phyloP scores from a whole-genome alignment of 1,139 yeast species.

The Suhomyces guaymorum region DNA sequence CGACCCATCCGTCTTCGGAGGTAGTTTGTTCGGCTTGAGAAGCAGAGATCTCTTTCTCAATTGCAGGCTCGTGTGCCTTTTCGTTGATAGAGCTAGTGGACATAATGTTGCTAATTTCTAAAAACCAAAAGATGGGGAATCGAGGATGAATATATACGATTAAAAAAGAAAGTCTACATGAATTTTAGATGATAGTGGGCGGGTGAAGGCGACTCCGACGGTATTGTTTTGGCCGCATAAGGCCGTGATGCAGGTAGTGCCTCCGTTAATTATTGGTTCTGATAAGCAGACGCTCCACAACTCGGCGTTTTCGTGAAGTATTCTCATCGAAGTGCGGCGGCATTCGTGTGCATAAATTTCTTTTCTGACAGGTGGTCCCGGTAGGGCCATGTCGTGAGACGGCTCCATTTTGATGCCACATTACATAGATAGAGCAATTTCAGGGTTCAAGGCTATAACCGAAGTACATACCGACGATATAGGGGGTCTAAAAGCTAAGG shows the following conservation, averaged over 20 bases:
- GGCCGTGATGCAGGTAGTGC: neutral
- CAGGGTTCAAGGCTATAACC: too few species aligned
- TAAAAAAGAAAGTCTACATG: neutral
- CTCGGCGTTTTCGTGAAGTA: neutral
- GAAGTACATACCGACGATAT: too few species aligned
- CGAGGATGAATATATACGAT: neutral
- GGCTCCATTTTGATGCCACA: too few species aligned
- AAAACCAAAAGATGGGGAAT: neutral
- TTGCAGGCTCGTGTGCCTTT: slow-evolving; percentile 5
- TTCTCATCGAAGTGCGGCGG: neutral
- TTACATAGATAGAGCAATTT: too few species aligned
- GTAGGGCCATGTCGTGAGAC: neutral
- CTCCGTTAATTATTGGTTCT: neutral
- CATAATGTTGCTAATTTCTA: neutral
- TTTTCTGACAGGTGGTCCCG: neutral
- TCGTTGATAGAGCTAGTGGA: slow-evolving; percentile 3
- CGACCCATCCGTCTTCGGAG: slow-evolving; percentile 7
- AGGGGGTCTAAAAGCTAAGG: too few species aligned
- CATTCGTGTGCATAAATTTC: too few species aligned
- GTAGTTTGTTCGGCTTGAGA: slow-evolving; percentile 4
- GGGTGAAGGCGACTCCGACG: neutral
- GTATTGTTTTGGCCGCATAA: neutral
- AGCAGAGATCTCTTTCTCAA: slow-evolving; percentile 8
- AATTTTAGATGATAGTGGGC: neutral
- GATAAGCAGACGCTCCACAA: neutral